A percentile compares a stretch with the other conserved stretches of the same genome.
Conservation (phyloP, 768 basidiomycete species). For the Agaricus sinodeliciosus region DNA sequence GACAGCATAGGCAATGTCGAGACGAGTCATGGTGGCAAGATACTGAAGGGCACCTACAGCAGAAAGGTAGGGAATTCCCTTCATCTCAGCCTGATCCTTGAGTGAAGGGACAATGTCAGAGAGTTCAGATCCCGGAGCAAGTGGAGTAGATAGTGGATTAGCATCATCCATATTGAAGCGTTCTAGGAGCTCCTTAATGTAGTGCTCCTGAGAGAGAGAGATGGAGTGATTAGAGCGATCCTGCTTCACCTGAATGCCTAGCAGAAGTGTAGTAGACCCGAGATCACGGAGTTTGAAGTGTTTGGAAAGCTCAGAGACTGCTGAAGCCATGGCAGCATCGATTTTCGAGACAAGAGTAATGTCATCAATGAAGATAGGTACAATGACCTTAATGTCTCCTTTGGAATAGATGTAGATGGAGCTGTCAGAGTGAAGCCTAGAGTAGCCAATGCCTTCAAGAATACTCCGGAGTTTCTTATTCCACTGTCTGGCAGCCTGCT, state of each 20-base stretch:
- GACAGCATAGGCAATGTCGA: slow-evolving; percentile 27
- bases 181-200: slow-evolving; percentile 17
- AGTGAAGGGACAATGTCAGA: slow-evolving; percentile 2
- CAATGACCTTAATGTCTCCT: slow-evolving; percentile 15
- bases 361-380: slow-evolving; percentile 26
- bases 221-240: slow-evolving; percentile 14
- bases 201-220: slow-evolving; percentile 18
- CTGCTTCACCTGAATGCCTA: slow-evolving; percentile 17
- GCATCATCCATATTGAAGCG: slow-evolving; percentile 15
- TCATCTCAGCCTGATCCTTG: not conserved
- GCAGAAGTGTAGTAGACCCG: slow-evolving; percentile 14
- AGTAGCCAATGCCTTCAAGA: slow-evolving; percentile 19
- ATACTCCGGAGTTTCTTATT: slow-evolving; percentile 19
- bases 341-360: slow-evolving; percentile 12
- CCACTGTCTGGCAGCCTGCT: no score
- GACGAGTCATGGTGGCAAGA: slow-evolving; percentile 12
- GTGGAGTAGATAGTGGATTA: slow-evolving; percentile 18
- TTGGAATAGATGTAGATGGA: slow-evolving; percentile 17
- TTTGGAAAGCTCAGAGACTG: slow-evolving; percentile 9
- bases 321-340: not conserved
- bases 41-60: not conserved
- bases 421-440: slow-evolving; percentile 15
- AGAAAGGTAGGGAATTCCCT: not conserved
- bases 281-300: slow-evolving; percentile 14
- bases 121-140: slow-evolving; percentile 8